phyloP scores from a whole-genome alignment of 164 flowering plant species.

The Stephania cephalantha region DNA sequence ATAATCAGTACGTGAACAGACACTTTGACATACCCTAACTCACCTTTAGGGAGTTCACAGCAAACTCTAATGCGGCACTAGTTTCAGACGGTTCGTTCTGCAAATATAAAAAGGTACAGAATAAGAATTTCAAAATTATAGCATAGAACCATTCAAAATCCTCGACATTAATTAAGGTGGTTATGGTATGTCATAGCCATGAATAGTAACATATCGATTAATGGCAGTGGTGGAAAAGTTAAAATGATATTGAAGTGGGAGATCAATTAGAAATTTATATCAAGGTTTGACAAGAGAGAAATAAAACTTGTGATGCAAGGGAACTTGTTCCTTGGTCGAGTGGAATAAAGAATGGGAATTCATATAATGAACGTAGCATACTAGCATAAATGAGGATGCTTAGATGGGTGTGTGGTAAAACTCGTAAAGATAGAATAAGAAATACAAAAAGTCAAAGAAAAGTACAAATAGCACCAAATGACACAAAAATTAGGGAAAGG shows the following conservation, averaged over 20 bases:
- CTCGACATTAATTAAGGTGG: not conserved
- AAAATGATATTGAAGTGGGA: not conserved
- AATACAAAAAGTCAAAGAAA: too few relatives aligned
- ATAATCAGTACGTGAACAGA: not conserved
- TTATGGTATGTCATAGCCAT: not conserved
- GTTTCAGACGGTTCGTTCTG: slow-evolving; percentile 91
- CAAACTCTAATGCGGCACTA: slow-evolving; percentile 90
- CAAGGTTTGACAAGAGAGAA: too few relatives aligned
- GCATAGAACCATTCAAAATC: not conserved
- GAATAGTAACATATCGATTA: not conserved
- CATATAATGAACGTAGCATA: too few relatives aligned
- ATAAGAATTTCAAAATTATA: not conserved
- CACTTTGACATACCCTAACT: slow-evolving; percentile 13
- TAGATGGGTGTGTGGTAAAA: too few relatives aligned
- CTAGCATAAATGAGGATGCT: too few relatives aligned
- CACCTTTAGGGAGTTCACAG: slow-evolving; percentile 79
- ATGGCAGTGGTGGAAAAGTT: not conserved
- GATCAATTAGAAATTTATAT: not conserved
- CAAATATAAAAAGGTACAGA: slow-evolving; percentile 13
- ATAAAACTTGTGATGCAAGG: not conserved
- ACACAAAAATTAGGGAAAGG: too few relatives aligned
- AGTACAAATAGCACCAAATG: too few relatives aligned
- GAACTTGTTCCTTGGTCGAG: not conserved
- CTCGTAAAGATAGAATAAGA: too few relatives aligned
- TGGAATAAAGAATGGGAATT: not conserved